Conservation (phyloP, 2,329 filamentous ascomycete genomes). For the Aureobasidium sp. region DNA sequence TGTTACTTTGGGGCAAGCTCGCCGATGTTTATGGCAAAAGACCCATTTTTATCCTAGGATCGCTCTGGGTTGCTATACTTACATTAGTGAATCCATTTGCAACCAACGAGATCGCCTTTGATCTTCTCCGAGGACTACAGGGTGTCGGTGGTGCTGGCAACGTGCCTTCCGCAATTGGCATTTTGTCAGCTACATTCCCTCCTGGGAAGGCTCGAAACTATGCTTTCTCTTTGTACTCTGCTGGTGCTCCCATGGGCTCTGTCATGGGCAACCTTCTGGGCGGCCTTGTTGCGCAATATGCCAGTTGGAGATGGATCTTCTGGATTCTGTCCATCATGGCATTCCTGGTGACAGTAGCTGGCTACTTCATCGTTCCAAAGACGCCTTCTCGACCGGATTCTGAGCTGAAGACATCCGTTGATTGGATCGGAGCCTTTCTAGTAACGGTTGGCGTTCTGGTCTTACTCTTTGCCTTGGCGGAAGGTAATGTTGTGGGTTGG, state of each 20-base stretch:
- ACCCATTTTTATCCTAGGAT: constrained; percentile 57
- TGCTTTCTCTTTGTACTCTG: constrained; percentile 57
- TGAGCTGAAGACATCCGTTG: constrained; percentile 43
- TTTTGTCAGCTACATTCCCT: constrained; percentile 59
- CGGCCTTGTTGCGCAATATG: constrained; percentile 56
- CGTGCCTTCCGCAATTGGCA: constrained; percentile 64
- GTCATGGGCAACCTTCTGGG: constrained; percentile 59
- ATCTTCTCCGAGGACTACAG: constrained; percentile 59
- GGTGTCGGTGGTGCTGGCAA: constrained; percentile 63
- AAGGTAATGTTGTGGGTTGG: constrained; percentile 66
- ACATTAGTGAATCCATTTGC: constrained; percentile 57
- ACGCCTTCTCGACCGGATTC: constrained; percentile 29
- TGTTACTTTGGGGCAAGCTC: constrained; percentile 60
- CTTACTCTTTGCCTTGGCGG: constrained; percentile 59
- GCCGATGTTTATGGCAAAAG: constrained; percentile 62
- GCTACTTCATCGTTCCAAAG: constrained; percentile 53
- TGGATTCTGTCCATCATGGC: constrained; percentile 57
- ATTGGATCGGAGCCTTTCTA: constrained; percentile 60
- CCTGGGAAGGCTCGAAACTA: constrained; percentile 64
- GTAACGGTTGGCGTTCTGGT: constrained; percentile 56
- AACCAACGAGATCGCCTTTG: constrained; percentile 60
- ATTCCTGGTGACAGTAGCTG: constrained; percentile 49
- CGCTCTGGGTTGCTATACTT: constrained; percentile 54
- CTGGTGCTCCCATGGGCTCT: constrained; percentile 57
- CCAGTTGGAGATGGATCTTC: constrained; percentile 61